Conservation (phyloP, 1,139 yeast species). For the Sugiyamaella castrensis region DNA sequence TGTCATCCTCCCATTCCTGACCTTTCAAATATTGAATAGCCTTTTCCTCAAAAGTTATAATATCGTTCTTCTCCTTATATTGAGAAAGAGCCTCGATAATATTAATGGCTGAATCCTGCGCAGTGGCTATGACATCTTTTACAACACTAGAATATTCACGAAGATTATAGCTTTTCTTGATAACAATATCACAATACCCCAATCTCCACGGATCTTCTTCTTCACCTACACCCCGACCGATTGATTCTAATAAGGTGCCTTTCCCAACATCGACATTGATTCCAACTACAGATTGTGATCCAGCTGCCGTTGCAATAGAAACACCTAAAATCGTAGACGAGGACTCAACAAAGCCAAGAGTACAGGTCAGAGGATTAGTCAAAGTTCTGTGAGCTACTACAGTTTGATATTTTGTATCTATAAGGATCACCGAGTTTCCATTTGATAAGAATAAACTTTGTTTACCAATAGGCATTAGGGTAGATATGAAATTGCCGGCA, state of each 20-base stretch:
- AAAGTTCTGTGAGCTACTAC: slow-evolving; percentile 33
- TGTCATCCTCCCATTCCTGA: slow-evolving; percentile 26
- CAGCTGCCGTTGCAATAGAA: slow-evolving; percentile 2
- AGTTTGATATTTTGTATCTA: slow-evolving; percentile 46
- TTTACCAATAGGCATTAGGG: slow-evolving; percentile 35
- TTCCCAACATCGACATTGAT: slow-evolving; percentile 61
- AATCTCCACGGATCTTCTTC: slow-evolving; percentile 18
- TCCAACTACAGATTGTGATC: slow-evolving; percentile 33
- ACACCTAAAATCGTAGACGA: slow-evolving; percentile 7
- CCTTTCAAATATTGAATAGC: slow-evolving; percentile 31
- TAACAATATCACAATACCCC: slow-evolving; percentile 29
- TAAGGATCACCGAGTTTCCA: slow-evolving; percentile 36
- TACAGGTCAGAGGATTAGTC: slow-evolving; percentile 3
- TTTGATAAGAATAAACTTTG: slow-evolving; percentile 42
- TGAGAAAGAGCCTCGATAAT: slow-evolving; percentile 33
- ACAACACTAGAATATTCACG: slow-evolving; percentile 26
- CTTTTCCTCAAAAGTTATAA: slow-evolving; percentile 27
- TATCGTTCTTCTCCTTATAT: slow-evolving; percentile 25
- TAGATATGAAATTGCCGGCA: background rate
- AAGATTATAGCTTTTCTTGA: slow-evolving; percentile 23
- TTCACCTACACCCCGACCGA: slow-evolving; percentile 54
- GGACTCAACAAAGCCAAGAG: slow-evolving; percentile 4
- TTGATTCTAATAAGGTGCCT: slow-evolving; percentile 67
- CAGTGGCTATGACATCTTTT: slow-evolving; percentile 21
- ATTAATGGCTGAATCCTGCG: slow-evolving; percentile 19